Evolutionary conservation across 2,329 filamentous ascomycete genomes (phyloP).

Genomic region (Trichoderma hamatum): DNA sequence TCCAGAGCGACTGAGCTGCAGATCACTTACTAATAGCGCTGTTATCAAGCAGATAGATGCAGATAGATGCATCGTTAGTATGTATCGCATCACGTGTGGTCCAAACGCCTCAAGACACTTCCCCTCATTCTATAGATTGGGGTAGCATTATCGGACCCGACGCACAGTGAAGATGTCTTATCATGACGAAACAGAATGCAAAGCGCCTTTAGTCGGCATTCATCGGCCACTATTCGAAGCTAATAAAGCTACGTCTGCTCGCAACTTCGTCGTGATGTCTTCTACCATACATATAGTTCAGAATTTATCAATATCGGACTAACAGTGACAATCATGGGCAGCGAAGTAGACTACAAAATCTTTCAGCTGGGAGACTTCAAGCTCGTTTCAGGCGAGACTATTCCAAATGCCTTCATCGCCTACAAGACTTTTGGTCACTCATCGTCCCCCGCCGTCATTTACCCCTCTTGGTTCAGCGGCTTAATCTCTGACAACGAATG

Average conservation of each 20-base stretch:
- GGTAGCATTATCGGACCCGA: background rate
- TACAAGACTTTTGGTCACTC: conserved; percentile 75
- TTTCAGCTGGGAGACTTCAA: conserved; percentile 67
- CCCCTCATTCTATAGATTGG: conserved; percentile 10
- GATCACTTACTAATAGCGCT: background rate
- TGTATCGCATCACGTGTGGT: background rate
- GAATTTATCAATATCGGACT: background rate
- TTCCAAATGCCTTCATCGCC: conserved; percentile 68
- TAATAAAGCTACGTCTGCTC: background rate
- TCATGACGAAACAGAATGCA: background rate
- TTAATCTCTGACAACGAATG: conserved; percentile 72
- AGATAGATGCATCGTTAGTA: background rate
- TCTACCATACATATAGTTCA: background rate
- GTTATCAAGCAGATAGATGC: background rate
- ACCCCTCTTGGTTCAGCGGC: conserved; percentile 72
- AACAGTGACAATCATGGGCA: conserved; percentile 8
- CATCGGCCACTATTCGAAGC: background rate
- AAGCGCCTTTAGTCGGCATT: background rate
- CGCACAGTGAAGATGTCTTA: background rate
- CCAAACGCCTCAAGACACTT: background rate
- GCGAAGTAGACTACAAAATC: conserved; percentile 17
- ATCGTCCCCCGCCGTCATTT: conserved; percentile 67
- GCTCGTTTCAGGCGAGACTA: conserved; percentile 64
- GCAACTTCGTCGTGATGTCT: background rate
- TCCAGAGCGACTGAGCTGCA: background rate